Conservation (phyloP, 2,329 filamentous ascomycete genomes). For the Didymella glomerata region DNA sequence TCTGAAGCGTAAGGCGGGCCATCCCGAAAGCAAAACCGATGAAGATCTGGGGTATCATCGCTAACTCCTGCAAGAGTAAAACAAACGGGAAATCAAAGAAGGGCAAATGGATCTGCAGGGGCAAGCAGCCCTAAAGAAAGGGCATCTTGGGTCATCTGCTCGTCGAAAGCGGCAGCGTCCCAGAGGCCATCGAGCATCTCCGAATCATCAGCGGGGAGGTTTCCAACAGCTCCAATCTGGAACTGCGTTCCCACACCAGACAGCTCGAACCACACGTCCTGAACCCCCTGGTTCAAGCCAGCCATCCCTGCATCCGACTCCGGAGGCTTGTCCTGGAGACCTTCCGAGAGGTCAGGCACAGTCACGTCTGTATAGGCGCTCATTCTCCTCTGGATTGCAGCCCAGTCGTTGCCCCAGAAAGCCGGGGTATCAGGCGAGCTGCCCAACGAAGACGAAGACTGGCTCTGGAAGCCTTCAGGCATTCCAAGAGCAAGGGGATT, state of each 20-base stretch:
- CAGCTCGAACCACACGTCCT: not conserved
- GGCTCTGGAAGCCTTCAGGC: too few relatives aligned
- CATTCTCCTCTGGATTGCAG: not conserved
- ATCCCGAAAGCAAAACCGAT: not conserved
- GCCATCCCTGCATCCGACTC: not conserved
- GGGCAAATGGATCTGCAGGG: not conserved
- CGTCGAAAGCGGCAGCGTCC: too few relatives aligned
- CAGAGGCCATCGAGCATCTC: not conserved
- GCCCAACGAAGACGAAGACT: not conserved
- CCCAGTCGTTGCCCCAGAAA: not conserved
- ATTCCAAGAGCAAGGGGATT: too few relatives aligned
- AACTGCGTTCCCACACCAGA: not conserved
- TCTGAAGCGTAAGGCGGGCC: not conserved
- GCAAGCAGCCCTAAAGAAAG: too few relatives aligned
- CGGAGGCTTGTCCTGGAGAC: not conserved
- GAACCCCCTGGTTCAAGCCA: too few relatives aligned
- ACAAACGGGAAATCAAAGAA: not conserved
- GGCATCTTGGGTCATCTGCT: too few relatives aligned
- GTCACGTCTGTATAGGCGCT: not conserved
- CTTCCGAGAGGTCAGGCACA: not conserved
- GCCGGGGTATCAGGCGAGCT: not conserved
- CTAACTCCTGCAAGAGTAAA: not conserved
- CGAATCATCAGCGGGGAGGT: not conserved
- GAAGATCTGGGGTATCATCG: not conserved
- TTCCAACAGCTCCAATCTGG: not conserved